Evolutionary conservation across 2,329 filamentous ascomycete genomes (phyloP).

Genomic region (Botryotinia narcissicola): DNA sequence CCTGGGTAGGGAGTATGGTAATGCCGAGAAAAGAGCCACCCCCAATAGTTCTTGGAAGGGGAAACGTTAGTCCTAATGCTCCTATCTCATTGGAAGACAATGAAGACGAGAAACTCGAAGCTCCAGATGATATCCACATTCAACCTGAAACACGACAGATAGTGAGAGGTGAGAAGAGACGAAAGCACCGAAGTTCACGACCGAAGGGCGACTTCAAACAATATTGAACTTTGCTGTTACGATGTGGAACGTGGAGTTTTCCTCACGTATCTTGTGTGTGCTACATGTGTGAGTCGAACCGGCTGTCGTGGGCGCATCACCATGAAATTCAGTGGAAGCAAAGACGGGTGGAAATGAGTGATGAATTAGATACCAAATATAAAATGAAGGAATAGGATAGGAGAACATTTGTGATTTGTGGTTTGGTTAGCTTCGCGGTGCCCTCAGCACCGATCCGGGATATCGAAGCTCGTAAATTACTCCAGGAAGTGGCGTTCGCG

Average conservation of each 20-base stretch:
- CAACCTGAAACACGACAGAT: constrained; percentile 16
- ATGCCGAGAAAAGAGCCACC: constrained; percentile 16
- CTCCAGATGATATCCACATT: constrained; percentile 15
- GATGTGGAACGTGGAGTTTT: background rate
- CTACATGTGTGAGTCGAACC: background rate
- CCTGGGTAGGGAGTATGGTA: constrained; percentile 16
- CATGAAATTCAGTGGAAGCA: background rate
- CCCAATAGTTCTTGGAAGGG: constrained; percentile 16
- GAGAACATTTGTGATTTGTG: background rate
- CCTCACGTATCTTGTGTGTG: background rate
- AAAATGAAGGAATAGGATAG: background rate
- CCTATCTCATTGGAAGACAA: constrained; percentile 6
- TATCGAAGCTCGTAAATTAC: background rate
- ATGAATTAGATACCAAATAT: background rate
- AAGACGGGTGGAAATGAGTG: background rate
- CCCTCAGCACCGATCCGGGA: background rate
- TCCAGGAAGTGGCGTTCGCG: background rate
- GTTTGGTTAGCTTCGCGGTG: background rate
- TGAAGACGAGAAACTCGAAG: constrained; percentile 12
- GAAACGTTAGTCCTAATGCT: background rate
- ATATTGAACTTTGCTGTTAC: background rate
- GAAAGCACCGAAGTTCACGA: constrained; percentile 16
- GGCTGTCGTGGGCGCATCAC: background rate
- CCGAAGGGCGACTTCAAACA: constrained; percentile 3
- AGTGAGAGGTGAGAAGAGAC: constrained; percentile 8